phyloP scores from a whole-genome alignment of 2,329 filamentous ascomycete genomes.

The Magnaporthiopsis poae region DNA sequence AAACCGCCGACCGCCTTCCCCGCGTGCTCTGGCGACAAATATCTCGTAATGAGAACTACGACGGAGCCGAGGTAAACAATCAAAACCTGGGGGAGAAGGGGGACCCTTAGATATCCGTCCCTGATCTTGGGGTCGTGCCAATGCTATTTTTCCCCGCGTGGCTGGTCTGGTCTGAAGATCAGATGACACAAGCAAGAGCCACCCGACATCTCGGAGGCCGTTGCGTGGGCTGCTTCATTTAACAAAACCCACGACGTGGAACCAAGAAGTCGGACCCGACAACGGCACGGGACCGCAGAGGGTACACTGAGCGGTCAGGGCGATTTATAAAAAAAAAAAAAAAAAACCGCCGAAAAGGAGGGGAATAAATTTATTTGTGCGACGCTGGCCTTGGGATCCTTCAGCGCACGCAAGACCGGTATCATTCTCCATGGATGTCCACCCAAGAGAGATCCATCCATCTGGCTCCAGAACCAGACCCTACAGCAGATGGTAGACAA shows the following conservation, averaged over 20 bases:
- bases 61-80: not conserved
- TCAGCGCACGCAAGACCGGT: not conserved
- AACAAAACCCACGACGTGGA: not conserved
- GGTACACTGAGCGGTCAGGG: not conserved
- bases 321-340: conserved; percentile 1
- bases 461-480: not conserved
- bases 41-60: not conserved
- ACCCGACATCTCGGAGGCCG: no score
- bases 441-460: not conserved
- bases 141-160: not conserved
- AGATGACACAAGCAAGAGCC: not conserved
- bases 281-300: not conserved
- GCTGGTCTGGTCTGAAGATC: not conserved
- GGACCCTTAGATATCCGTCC: no score
- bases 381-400: not conserved
- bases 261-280: no score
- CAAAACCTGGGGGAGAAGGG: not conserved
- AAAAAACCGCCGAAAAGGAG: not conserved
- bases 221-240: not conserved
- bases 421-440: not conserved
- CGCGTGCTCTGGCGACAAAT: not conserved
- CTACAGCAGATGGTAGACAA: not conserved
- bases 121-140: not conserved
- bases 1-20: not conserved
- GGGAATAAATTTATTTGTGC: not conserved